Evolutionary conservation across 2,329 filamentous ascomycete species (phyloP), one percentile per base, ranked within the genome.

Genomic region (Trichothecium roseum): DNA sequence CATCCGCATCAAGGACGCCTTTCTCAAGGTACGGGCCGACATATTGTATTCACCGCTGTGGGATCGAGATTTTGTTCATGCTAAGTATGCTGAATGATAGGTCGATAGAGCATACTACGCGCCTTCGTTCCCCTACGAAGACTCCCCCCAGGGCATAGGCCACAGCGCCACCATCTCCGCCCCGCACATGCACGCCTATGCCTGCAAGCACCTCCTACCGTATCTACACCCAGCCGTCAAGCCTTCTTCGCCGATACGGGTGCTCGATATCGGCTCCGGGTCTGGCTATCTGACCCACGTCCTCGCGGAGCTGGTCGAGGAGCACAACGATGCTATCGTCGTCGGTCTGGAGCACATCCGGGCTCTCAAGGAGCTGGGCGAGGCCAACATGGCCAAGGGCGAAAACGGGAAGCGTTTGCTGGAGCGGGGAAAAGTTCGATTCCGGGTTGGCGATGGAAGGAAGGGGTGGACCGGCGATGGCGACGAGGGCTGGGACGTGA

Each of bases 21-120:
- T 96, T 68, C 61, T 83, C 31, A 72, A 72, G 44, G 83, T 85
- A 62, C 40, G 56, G 24, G 8, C 24, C n/a, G 24, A 27, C 24
- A n/a, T 27, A 27, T n/a, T 27, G 8, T 27, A 27, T 27, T 27
- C n/a, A 20, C n/a, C n/a, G n/a, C n/a, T n/a, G n/a, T n/a, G n/a
- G n/a, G n/a, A n/a, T n/a, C n/a, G n/a, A n/a, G n/a, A n/a, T n/a
- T 35, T 34, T 35, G n/a, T 34, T 20, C 35, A 12, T 32, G 32
- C 15, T 35, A 13, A 18, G 10, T 31, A 13, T 18, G 10, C 16
- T 16, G 14, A 10, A 27, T 9, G 7, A 4, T 15, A 87, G 80
- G 86, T 96, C 52, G 89, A 98, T 59, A 77, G 91, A 42, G 87
- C 74, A 1, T 74, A 96, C 59, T 96, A 89, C 60, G 74, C 83